Evolutionary conservation across 768 basidiomycete genomes (phyloP), one percentile per base, ranked within the genome.

Genomic region (Sporobolomyces pararoseus): DNA sequence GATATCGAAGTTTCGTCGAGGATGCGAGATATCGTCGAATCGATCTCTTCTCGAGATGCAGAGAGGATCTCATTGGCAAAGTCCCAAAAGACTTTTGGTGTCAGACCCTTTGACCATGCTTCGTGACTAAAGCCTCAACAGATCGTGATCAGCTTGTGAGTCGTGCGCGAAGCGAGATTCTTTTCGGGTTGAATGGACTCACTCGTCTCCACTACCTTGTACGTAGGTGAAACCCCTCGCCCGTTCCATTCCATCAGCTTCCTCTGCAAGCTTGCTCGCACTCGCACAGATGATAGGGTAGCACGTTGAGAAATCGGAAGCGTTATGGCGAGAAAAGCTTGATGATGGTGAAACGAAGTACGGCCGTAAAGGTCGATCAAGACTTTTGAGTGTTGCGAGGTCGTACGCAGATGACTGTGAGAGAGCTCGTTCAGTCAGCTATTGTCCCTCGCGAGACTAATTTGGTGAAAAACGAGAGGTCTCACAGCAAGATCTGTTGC

Each of bases 201-300:
- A 61, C 66, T 98, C 95, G 76, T 97, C 95, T 0, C 93, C 95
- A 0, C 89, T 90, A 1, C 95, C 95, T 78, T 95, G 93, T 12
- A 97, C 85, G 77, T 97, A 97, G 27, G 86, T 82, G 77, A 87
- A 96, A 0, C 89, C 90, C n/a, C 82, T 72, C 1, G 88, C 84
- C 27, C 88, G 82, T 67, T 89, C 87, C 1, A 84, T 64, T 10
- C 86, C 86, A 3, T 86, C 84, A 9, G 58, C 77, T 10, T 74
- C 63, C 4, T 81, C 76, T 9, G 88, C 82, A 71, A 86, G 86
- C 72, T 85, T 86, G 5, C 91, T 94, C 3, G 94, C 92, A 3
- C 90, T 92, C 16, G 93, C 80, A 78, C 92, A 96, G 32, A 98
- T 81, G 65, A 97, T 78, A 0, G 94, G 89, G 75, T 82, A 81